These are phyloP conservation scores for Ogataea dorogensis DNA, from an alignment of 805 yeast genomes.

Conservation along the genomic window DNA sequence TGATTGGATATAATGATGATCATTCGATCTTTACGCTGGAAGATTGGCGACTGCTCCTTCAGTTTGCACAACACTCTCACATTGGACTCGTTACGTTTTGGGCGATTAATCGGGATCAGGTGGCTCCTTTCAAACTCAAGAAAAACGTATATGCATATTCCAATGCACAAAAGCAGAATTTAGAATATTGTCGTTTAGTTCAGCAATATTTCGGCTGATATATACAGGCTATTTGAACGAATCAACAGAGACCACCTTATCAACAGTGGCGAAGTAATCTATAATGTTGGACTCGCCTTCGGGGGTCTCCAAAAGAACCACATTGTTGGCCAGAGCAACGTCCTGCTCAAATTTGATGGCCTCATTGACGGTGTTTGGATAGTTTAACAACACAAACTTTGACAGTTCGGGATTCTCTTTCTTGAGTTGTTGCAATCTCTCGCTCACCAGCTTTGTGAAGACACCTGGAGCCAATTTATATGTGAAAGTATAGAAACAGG, in stretches of 20 bases:
- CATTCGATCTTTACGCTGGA: constrained; percentile 19
- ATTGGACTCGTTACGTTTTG: constrained; percentile 32
- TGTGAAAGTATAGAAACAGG: constrained; percentile 31
- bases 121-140: constrained; percentile 13
- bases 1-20: constrained; percentile 36
- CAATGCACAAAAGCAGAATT: constrained; percentile 23
- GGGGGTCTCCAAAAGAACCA: constrained; percentile 34
- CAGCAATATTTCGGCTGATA: constrained; percentile 3
- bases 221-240: constrained; percentile 17
- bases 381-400: constrained; percentile 51
- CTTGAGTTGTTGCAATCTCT: constrained; percentile 30
- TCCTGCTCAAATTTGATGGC: constrained; percentile 75
- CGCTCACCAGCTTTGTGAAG: constrained; percentile 48
- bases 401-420: constrained; percentile 37
- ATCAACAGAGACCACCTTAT: constrained; percentile 40
- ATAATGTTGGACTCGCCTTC: constrained; percentile 47
- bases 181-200: constrained; percentile 21
- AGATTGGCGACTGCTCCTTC: constrained; percentile 27
- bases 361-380: constrained; percentile 62
- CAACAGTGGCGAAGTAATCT: constrained; percentile 66
- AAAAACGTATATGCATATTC: constrained; percentile 23
- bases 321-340: constrained; percentile 46
- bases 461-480: constrained; percentile 42
- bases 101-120: constrained; percentile 36
- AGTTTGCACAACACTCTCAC: constrained; percentile 17